phyloP scores from a whole-genome alignment of 441 rosid genomes.

The Populus hybrid region DNA sequence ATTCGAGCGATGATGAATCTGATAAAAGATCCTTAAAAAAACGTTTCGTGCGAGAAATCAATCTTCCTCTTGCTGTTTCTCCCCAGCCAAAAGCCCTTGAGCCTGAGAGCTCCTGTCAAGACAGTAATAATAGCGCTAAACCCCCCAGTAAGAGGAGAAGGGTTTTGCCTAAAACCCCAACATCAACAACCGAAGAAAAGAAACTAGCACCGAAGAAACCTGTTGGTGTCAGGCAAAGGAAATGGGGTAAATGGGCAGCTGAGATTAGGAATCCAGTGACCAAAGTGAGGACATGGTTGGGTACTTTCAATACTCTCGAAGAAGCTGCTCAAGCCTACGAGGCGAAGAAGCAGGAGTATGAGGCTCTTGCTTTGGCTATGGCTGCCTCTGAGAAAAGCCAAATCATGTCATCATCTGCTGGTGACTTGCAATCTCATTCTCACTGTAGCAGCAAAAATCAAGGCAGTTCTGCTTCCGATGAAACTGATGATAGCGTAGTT shows the following conservation, averaged over 20 bases:
- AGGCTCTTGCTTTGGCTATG: conserved; percentile 20
- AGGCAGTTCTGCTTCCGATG: conserved; percentile 25
- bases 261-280: conserved; percentile 82
- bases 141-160: conserved; percentile 30
- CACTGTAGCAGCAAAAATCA: not conserved
- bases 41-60: conserved; percentile 53
- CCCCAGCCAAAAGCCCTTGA: conserved; percentile 21
- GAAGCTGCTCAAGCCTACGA: conserved; percentile 85
- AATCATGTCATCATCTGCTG: conserved; percentile 15
- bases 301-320: conserved; percentile 76
- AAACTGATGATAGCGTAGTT: conserved; percentile 41
- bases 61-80: conserved; percentile 31
- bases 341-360: conserved; percentile 65
- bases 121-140: conserved; percentile 39
- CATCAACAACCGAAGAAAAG: conserved; percentile 1
- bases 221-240: conserved; percentile 82
- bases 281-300: conserved; percentile 77
- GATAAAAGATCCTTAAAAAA: conserved; percentile 25
- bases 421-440: conserved; percentile 16
- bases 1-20: conserved; percentile 73
- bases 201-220: conserved; percentile 30
- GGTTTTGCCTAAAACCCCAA: conserved; percentile 29
- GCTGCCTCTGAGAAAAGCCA: conserved; percentile 36
- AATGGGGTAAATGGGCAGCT: conserved; percentile 99
- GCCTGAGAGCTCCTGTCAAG: conserved; percentile 54